phyloP scores from a whole-genome alignment of 331 rosid genomes.

The Dryas integrifolia region DNA sequence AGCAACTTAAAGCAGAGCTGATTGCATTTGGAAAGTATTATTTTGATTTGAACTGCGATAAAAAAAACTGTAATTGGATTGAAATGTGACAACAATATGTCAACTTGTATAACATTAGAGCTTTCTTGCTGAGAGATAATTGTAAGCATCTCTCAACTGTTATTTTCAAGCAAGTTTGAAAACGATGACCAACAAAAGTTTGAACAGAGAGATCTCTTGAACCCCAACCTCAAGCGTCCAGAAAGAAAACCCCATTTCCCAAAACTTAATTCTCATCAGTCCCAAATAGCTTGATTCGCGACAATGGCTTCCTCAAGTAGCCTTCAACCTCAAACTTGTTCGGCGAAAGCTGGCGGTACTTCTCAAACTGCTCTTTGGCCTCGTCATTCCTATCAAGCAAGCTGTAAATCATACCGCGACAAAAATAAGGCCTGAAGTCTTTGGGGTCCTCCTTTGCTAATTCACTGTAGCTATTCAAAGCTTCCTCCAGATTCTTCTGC shows the following conservation, averaged over 20 bases:
- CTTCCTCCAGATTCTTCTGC: slow-evolving; percentile 82
- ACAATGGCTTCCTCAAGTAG: slow-evolving; percentile 68
- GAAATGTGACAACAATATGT: background rate
- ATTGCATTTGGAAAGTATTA: no score
- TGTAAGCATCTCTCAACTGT: background rate
- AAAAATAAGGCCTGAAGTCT: slow-evolving; percentile 83
- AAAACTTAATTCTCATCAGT: slow-evolving; percentile 56
- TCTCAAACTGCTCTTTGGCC: slow-evolving; percentile 70
- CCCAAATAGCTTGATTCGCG: slow-evolving; percentile 76
- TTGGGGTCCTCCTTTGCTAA: slow-evolving; percentile 64
- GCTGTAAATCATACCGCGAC: slow-evolving; percentile 83
- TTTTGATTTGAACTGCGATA: background rate
- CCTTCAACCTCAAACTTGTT: slow-evolving; percentile 93
- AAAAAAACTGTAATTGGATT: background rate
- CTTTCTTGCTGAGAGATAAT: no score
- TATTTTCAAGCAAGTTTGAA: background rate
- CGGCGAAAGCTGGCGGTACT: slow-evolving; percentile 70
- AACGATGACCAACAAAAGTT: background rate
- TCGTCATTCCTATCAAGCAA: slow-evolving; percentile 77
- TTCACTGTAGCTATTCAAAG: slow-evolving; percentile 52
- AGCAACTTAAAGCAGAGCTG: background rate
- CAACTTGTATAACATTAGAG: no score
- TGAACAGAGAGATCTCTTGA: no score
- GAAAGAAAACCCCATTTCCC: slow-evolving; percentile 12
- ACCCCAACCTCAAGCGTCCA: no score